Percentiles rank a stretch among this genome's conserved stretches.
phyloP scores from a whole-genome alignment of 2,329 filamentous ascomycete species.

The Lasiodiplodia theobromae region DNA sequence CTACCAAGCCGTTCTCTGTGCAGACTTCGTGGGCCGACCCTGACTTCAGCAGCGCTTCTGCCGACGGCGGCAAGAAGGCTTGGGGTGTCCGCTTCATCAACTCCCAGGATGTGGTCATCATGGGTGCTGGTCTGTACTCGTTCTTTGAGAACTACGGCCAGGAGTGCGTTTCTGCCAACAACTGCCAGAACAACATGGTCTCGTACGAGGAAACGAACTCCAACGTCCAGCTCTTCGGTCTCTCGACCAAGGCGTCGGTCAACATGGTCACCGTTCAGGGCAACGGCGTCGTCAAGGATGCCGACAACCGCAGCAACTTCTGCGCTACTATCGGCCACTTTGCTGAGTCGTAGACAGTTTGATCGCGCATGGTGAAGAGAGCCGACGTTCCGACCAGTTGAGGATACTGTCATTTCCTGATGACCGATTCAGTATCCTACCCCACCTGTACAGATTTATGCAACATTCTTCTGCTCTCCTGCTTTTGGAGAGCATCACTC shows the following conservation, averaged over 20 bases:
- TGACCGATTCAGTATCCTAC: slow-evolving; percentile 8
- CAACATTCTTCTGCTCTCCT: slow-evolving; percentile 14
- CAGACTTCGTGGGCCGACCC: slow-evolving; percentile 54
- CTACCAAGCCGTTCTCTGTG: slow-evolving; percentile 63
- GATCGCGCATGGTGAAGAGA: not conserved
- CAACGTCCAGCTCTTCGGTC: slow-evolving; percentile 55
- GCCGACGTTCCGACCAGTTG: not conserved
- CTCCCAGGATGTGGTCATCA: slow-evolving; percentile 52
- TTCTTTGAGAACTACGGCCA: slow-evolving; percentile 68
- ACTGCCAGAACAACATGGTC: slow-evolving; percentile 62
- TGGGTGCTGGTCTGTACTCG: slow-evolving; percentile 60
- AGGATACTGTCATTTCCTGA: slow-evolving; percentile 22
- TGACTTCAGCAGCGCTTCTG: slow-evolving; percentile 48
- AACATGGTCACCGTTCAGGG: slow-evolving; percentile 56
- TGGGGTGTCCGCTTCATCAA: slow-evolving; percentile 56
- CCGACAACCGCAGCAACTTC: slow-evolving; percentile 57
- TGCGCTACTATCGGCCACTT: slow-evolving; percentile 53
- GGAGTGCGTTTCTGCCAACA: slow-evolving; percentile 53
- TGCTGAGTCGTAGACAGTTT: slow-evolving; percentile 17
- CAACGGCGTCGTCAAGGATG: slow-evolving; percentile 46
- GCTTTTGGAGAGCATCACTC: slow-evolving; percentile 17
- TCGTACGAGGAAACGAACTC: slow-evolving; percentile 49
- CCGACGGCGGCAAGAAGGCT: slow-evolving; percentile 45
- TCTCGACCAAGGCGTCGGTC: slow-evolving; percentile 58
- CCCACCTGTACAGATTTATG: slow-evolving; percentile 22